These are phyloP conservation scores for Turnera subulata DNA, from an alignment of 345 rosid species.

Conservation along the genomic window DNA sequence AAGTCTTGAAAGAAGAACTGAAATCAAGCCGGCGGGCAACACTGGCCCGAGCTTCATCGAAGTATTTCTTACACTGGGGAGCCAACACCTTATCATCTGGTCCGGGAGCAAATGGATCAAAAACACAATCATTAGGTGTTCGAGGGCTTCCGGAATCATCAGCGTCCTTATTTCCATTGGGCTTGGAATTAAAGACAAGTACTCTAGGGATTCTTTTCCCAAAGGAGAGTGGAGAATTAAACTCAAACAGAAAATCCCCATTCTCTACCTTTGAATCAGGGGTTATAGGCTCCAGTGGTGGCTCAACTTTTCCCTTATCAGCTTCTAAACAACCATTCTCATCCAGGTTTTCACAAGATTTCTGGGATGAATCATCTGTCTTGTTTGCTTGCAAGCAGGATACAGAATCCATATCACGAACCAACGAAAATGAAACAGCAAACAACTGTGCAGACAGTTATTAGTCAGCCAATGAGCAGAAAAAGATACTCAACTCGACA, in stretches of 20 bases:
- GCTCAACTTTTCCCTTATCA: slow-evolving; percentile 11
- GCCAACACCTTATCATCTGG: slow-evolving; percentile 36
- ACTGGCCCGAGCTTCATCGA: slow-evolving; percentile 30
- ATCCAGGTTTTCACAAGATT: slow-evolving; percentile 3
- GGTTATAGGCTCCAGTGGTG: slow-evolving; percentile 33
- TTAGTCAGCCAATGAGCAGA: not conserved
- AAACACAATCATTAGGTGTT: slow-evolving; percentile 45
- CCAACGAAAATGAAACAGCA: no score
- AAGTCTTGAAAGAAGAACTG: slow-evolving; percentile 15
- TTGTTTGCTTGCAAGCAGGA: slow-evolving; percentile 1
- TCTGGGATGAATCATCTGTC: slow-evolving; percentile 7
- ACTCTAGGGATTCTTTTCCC: slow-evolving; percentile 18
- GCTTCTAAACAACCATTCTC: slow-evolving; percentile 1
- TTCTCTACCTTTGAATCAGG: slow-evolving; percentile 38
- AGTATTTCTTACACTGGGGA: slow-evolving; percentile 36
- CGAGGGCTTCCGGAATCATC: slow-evolving; percentile 22
- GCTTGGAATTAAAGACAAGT: slow-evolving; percentile 12
- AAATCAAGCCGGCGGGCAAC: slow-evolving; percentile 42
- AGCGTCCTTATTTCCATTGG: slow-evolving; percentile 4
- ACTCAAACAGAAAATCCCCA: slow-evolving; percentile 30
- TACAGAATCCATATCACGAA: slow-evolving; percentile 27
- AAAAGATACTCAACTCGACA: not conserved
- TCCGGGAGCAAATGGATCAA: slow-evolving; percentile 54
- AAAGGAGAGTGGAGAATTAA: slow-evolving; percentile 30
- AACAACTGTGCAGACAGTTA: slow-evolving; percentile 5